Evolutionary conservation across 2,329 filamentous ascomycete species (phyloP).

Genomic region (Thielaviopsis musarum): DNA sequence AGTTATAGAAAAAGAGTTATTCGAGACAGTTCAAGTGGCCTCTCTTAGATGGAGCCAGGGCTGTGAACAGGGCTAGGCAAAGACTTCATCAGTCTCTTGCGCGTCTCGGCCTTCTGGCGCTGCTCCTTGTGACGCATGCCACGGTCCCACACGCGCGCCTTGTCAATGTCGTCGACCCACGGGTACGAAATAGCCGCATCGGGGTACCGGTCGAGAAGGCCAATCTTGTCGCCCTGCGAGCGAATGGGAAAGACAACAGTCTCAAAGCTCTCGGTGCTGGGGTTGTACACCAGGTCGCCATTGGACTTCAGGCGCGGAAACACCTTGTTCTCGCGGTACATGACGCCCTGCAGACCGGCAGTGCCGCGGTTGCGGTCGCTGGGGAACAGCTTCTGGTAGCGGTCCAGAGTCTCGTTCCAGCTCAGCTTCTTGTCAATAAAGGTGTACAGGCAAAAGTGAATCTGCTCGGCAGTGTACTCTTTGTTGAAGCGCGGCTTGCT

Average conservation of each 20-base stretch:
- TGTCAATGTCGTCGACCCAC: constrained; percentile 26
- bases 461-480: constrained; percentile 27
- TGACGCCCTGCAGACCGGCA: constrained; percentile 25
- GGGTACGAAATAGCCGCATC: constrained; percentile 28
- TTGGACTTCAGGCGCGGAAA: constrained; percentile 25
- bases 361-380: constrained; percentile 10
- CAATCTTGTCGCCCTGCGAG: constrained; percentile 16
- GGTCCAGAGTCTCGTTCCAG: constrained; percentile 17
- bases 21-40: background rate
- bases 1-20: background rate
- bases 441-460: constrained; percentile 28
- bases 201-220: constrained; percentile 26
- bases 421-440: constrained; percentile 27
- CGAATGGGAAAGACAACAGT: constrained; percentile 13
- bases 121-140: constrained; percentile 15
- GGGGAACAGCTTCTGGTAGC: constrained; percentile 11
- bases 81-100: constrained; percentile 5
- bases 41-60: background rate
- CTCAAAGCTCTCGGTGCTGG: constrained; percentile 19
- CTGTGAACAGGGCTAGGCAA: constrained; percentile 5
- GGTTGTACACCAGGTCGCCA: constrained; percentile 25
- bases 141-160: constrained; percentile 22
- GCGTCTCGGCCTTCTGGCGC: background rate
- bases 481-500: constrained; percentile 19
- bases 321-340: constrained; percentile 27